Percentiles rank a stretch among this genome's conserved stretches.
phyloP scores from a whole-genome alignment of 495 filamentous ascomycete genomes.

The Bacidia gigantensis region DNA sequence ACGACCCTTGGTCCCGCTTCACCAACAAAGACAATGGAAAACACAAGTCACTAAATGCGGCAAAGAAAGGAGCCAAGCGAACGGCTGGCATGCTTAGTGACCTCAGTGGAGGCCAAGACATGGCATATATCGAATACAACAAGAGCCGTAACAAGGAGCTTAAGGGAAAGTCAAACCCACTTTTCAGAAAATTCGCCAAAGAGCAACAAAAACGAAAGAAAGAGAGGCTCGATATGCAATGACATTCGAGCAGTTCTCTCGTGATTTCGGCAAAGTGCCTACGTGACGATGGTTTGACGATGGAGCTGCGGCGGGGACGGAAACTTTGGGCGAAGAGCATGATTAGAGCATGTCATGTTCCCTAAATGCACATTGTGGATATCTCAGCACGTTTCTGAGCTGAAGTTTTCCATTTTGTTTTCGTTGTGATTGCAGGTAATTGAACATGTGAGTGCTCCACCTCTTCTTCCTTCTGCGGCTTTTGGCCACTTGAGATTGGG shows the following conservation, averaged over 20 bases:
- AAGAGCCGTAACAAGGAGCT: conserved; percentile 67
- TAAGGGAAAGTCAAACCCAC: conserved; percentile 56
- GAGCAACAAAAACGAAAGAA: conserved; percentile 55
- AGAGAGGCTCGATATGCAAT: conserved; percentile 20
- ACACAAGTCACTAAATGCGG: conserved; percentile 22
- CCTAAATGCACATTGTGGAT: too few relatives aligned
- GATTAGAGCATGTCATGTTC: too few relatives aligned
- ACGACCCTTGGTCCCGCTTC: conserved; percentile 66
- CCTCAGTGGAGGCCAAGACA: conserved; percentile 78
- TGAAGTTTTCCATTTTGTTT: too few relatives aligned
- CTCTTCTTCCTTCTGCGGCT: too few relatives aligned
- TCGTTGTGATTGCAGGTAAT: too few relatives aligned
- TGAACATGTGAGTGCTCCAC: too few relatives aligned
- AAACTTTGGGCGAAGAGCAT: too few relatives aligned
- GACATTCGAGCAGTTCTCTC: neutral
- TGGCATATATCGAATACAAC: conserved; percentile 89
- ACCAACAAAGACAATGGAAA: conserved; percentile 26
- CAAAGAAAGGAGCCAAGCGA: conserved; percentile 50
- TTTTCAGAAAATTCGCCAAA: conserved; percentile 73
- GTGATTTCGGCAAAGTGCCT: neutral
- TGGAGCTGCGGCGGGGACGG: too few relatives aligned
- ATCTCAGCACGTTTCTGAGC: too few relatives aligned
- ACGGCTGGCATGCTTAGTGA: conserved; percentile 77
- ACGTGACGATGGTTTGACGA: too few relatives aligned
- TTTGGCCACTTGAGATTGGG: too few relatives aligned